Base-by-base conservation (phyloP, 116 monocot genomes). In the Iris pallida region DNA sequence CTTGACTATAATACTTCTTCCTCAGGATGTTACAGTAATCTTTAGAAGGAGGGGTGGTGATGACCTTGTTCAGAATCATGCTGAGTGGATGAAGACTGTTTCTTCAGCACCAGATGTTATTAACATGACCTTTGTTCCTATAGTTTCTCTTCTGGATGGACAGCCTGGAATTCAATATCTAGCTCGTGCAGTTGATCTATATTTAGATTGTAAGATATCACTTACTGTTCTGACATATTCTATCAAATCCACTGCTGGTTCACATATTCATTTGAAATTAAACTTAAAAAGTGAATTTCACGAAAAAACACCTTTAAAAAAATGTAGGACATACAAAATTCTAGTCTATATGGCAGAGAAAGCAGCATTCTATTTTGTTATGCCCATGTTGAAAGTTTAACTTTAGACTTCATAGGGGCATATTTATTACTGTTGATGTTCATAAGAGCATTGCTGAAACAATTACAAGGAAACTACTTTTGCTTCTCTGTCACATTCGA, bases 11-110 rank as follows among this genome's bases (percentile, higher is more conserved):
- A 53, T 41, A 49, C 20, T 42, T 67, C n/a, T 42, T 2, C 53
- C 54, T 14, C 83, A 93, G 93, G 93, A 89, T 81, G 79, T 93
- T 68, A 89, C 90, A 63, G 86, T 93, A 63, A 93, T 93, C 8
- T 93, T 84, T 70, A 82, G 89, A 53, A 93, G 90, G 65, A 86
- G 90, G 59, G 93, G 93, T 18, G 93, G 93, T 56, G 82, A 90
- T 76, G 93, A 86, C 76, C 82, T 93, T 62, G 84, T 89, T 82
- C 90, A 93, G 46, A 89, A 81, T 85, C 86, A 83, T 79, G 69
- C 56, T 64, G 81, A 93, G 59, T 93, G 92, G 92, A 79, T 75
- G 30, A 73, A 19, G 30, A 86, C 92, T 69, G 74, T 93, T 19
- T 5, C 54, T 47, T 81, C 76, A 57, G 81, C 92, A 45, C 92